Base-by-base conservation (phyloP, 2,329 filamentous ascomycete genomes). In the Aspergillus felis region DNA sequence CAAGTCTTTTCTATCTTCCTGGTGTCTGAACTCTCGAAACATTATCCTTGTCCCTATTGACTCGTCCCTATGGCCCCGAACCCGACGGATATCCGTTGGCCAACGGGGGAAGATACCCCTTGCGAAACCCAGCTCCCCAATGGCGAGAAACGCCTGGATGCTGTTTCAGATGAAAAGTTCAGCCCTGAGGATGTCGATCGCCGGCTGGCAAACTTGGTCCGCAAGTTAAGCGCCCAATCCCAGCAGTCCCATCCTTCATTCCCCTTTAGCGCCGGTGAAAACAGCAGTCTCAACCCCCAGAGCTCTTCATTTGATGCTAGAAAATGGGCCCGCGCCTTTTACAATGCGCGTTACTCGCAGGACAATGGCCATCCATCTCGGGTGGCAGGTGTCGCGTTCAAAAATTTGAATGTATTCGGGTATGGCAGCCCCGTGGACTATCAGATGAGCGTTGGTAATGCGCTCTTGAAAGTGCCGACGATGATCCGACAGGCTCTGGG, bases 391-490 rank as follows among this genome's bases (percentile, higher is more conserved):
- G 44, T 56, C 17, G 54, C 54, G 4, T 22, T 46, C 42, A 25
- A 22, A 12, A 12, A 25, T 17, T 32, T 58, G 1, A 51, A 50
- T 25, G 56, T 58, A 14, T 48, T 29, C 35, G 56, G 56, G 14
- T 55, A 55, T 27, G 56, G 56, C 6, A 58, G 38, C 24, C 27
- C 56, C 22, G 52, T 53, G 28, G 56, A 58, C 50, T 58, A 58
- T 28, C 56, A 58, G 20, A 55, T 52, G 48, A 58, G 56, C 38
- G 56, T 58, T 9, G 56, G 56, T 8, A 58, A 58, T 44, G 56
- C 52, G 7, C 28, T 52, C 17, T 25, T 58, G 17, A 58, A 58
- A 47, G 38, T n/a, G 29, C 32, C 38, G 17, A 44, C 25, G 24
- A n/a, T 46, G 25, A 5, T 46, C n/a, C 46, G 38, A 25, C 49